These are phyloP conservation scores for Metschnikowia santaceciliae DNA, from an alignment of 805 yeast species.

Conservation along the genomic window DNA sequence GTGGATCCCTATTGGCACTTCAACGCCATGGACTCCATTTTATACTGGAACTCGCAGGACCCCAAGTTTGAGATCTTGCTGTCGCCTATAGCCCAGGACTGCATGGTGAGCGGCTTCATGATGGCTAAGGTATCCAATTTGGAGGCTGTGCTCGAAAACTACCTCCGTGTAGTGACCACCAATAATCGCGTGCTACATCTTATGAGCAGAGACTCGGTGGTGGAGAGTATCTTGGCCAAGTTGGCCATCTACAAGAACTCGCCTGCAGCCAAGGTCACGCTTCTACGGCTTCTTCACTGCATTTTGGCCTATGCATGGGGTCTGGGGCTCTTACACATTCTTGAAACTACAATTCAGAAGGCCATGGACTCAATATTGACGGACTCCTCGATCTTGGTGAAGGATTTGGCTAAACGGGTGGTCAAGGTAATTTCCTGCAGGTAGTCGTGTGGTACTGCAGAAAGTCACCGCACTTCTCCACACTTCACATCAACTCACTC, in stretches of 20 bases:
- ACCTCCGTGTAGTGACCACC: conserved; percentile 31
- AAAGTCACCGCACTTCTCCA: not conserved
- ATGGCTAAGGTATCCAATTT: conserved; percentile 37
- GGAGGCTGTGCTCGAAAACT: conserved; percentile 41
- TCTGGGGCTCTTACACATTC: not conserved
- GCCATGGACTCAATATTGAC: conserved; percentile 1
- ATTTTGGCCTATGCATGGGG: conserved; percentile 4
- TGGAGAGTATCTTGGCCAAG: conserved; percentile 29
- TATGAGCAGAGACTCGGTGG: conserved; percentile 26
- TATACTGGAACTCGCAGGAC: conserved; percentile 36
- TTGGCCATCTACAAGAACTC: conserved; percentile 25
- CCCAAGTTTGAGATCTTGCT: conserved; percentile 21
- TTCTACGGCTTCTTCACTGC: conserved; percentile 20
- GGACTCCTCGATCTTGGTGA: conserved; percentile 34
- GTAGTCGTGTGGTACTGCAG: not conserved
- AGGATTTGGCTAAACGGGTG: conserved; percentile 26
- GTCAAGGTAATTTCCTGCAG: not conserved
- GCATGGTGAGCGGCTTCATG: conserved; percentile 39
- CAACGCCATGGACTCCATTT: conserved; percentile 49
- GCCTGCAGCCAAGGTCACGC: conserved; percentile 36
- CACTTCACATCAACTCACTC: not conserved
- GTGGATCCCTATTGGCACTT: conserved; percentile 56
- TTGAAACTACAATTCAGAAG: not conserved
- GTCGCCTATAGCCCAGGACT: conserved; percentile 23
- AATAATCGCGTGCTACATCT: conserved; percentile 18